Evolutionary conservation across 129 eudicot genomes (phyloP).

Genomic region (Lonicera japonica): DNA sequence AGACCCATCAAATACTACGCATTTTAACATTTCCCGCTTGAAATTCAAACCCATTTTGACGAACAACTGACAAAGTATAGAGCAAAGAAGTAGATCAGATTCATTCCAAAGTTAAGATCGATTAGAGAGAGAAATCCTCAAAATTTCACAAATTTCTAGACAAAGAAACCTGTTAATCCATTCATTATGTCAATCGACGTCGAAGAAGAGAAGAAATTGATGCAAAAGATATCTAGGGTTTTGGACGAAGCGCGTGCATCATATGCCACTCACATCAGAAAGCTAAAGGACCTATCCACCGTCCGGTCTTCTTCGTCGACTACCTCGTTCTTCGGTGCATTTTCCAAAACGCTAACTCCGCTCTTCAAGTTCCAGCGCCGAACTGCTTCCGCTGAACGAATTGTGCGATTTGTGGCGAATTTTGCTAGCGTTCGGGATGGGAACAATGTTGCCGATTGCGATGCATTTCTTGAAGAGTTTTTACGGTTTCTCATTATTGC

Average conservation of each 20-base stretch:
- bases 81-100: neutral
- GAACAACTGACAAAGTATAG: neutral
- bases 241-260: constrained; percentile 63
- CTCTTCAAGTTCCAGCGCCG: constrained; percentile 74
- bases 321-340: constrained; percentile 50
- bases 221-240: constrained; percentile 39
- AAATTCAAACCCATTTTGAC: neutral
- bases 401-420: constrained; percentile 52
- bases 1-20: neutral
- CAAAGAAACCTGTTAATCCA: neutral
- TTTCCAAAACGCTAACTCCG: constrained; percentile 58
- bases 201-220: constrained; percentile 32
- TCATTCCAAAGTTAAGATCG: neutral
- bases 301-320: constrained; percentile 42
- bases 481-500: constrained; percentile 57
- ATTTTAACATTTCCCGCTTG: neutral
- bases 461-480: constrained; percentile 57
- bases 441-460: constrained; percentile 14
- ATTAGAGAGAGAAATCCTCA: neutral
- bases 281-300: constrained; percentile 70
- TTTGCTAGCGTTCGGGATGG: constrained; percentile 40
- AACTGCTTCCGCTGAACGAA: constrained; percentile 59
- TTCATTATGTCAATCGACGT: constrained; percentile 29
- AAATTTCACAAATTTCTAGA: neutral
- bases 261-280: constrained; percentile 73